phyloP scores from a whole-genome alignment of 768 basidiomycete genomes.

The Lactarius hatsudake region DNA sequence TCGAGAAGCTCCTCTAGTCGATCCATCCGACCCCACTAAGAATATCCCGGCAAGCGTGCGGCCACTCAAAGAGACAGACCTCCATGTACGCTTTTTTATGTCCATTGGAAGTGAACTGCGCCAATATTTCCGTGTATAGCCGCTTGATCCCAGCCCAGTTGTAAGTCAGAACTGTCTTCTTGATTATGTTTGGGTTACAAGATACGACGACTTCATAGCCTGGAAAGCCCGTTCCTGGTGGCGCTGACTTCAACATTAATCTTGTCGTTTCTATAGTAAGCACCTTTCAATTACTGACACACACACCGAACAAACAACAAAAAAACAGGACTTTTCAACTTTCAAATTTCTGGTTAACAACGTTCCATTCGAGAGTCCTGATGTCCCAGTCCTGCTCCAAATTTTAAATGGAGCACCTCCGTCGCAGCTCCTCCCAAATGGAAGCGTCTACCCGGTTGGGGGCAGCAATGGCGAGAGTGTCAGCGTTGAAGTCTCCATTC shows the following conservation, averaged over 20 bases:
- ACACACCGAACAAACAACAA: not conserved
- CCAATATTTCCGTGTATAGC: conserved; percentile 15
- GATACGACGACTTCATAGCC: conserved; percentile 2
- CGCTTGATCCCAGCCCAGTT: conserved; percentile 16
- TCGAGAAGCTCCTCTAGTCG: not conserved
- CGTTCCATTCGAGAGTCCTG: conserved; percentile 39
- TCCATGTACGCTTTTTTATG: conserved; percentile 5
- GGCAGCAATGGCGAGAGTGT: conserved; percentile 33
- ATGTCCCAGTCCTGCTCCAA: conserved; percentile 44
- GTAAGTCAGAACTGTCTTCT: not conserved
- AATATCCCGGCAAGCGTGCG: not conserved
- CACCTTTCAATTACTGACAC: not conserved
- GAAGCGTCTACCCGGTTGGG: conserved; percentile 45
- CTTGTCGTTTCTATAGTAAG: conserved; percentile 1
- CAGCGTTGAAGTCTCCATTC: conserved; percentile 41
- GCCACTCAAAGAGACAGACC: conserved; percentile 16
- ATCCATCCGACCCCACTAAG: conserved; percentile 13
- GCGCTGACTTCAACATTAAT: conserved; percentile 15
- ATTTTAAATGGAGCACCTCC: conserved; percentile 35
- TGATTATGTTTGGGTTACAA: not conserved
- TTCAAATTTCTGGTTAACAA: conserved; percentile 37
- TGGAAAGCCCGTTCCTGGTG: not conserved
- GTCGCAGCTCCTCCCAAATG: conserved; percentile 42
- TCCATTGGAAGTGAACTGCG: not conserved
- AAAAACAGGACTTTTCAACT: not conserved